These are phyloP conservation scores for Globisporangium heterothallicum DNA, from an alignment of 352 stramenopile species.

Conservation along the genomic window DNA sequence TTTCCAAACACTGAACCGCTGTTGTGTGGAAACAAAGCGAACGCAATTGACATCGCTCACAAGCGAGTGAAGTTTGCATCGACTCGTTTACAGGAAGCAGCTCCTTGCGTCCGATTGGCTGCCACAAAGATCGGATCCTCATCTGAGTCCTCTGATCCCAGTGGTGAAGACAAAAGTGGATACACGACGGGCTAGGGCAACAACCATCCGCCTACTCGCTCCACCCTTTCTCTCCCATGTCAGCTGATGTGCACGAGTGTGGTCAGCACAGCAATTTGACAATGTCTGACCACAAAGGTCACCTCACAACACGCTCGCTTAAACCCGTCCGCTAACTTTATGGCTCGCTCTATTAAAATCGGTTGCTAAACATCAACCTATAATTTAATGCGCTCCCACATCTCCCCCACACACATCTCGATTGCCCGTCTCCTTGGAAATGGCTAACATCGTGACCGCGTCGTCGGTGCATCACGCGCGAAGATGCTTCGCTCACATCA, in stretches of 20 bases:
- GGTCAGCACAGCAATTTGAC: not conserved
- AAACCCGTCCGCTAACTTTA: not conserved
- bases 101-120: too few species aligned
- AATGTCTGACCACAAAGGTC: not conserved
- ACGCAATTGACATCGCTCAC: too few species aligned
- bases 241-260: not conserved
- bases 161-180: too few species aligned
- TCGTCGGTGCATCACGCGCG: too few species aligned
- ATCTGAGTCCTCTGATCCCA: too few species aligned
- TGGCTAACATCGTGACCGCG: too few species aligned
- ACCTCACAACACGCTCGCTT: not conserved
- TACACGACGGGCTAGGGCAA: too few species aligned
- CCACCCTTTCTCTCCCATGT: not conserved
- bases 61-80: not conserved
- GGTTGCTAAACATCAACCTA: not conserved
- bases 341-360: not conserved
- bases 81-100: slow-evolving; percentile 3
- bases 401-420: too few species aligned
- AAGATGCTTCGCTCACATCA: too few species aligned
- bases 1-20: slow-evolving; percentile 1
- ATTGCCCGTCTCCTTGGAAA: not conserved
- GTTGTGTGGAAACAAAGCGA: too few species aligned
- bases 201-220: not conserved
- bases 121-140: too few species aligned
- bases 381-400: not conserved